Conservation (phyloP, 176 grass and related monocot genomes). For the Phyllostachys edulis region DNA sequence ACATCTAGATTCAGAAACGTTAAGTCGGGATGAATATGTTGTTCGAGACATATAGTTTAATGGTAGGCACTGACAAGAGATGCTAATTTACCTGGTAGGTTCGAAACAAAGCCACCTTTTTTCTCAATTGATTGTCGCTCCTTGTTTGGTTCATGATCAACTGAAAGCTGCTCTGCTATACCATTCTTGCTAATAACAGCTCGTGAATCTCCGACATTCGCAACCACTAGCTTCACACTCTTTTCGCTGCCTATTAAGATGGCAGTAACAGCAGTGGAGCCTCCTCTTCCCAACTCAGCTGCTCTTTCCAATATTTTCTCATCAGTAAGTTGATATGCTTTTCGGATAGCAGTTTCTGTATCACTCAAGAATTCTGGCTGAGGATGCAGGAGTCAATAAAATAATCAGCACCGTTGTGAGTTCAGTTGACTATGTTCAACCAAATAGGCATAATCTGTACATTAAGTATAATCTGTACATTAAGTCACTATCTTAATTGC, state of each 20-base stretch:
- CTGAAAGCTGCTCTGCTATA: slow-evolving; percentile 72
- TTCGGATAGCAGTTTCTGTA: slow-evolving; percentile 64
- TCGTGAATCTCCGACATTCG: slow-evolving; percentile 94
- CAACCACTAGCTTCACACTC: slow-evolving; percentile 68
- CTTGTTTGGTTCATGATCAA: slow-evolving; percentile 84
- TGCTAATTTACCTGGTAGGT: slow-evolving; percentile 67
- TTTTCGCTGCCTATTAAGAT: slow-evolving; percentile 71
- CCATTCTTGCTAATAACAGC: slow-evolving; percentile 82
- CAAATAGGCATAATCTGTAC: neutral
- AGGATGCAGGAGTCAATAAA: slow-evolving; percentile 19
- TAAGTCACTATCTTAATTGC: neutral
- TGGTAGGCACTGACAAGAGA: neutral
- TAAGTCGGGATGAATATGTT: neutral
- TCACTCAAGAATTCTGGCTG: slow-evolving; percentile 92
- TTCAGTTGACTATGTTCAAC: neutral
- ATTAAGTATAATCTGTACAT: neutral
- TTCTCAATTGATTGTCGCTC: slow-evolving; percentile 64
- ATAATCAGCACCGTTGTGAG: slow-evolving; percentile 31
- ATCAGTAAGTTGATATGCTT: slow-evolving; percentile 79
- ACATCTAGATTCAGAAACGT: neutral
- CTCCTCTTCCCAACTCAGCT: slow-evolving; percentile 79
- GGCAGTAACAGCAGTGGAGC: slow-evolving; percentile 91
- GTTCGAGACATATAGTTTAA: neutral
- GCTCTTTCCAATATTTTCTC: slow-evolving; percentile 83
- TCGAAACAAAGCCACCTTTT: slow-evolving; percentile 94